Evolutionary conservation across 768 basidiomycete species (phyloP), one percentile per base, ranked within the genome.

Genomic region (Mycena floridula): DNA sequence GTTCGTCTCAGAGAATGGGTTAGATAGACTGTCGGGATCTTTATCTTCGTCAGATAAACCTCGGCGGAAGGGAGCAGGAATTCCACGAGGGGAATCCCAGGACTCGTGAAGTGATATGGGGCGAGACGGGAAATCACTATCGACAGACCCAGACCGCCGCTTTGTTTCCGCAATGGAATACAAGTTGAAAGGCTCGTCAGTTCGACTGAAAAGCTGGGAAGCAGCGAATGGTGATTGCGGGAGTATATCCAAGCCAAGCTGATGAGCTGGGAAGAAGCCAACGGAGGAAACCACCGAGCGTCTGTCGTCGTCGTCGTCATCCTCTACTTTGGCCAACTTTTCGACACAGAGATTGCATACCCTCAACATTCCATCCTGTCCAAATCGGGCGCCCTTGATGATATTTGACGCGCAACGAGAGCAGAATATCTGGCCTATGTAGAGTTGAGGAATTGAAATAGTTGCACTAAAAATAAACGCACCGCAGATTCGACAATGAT

Each of bases 401-500:
- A 96, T 87, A 55, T 96, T 95, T 24, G 92, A 94, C 2, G 96
- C 93, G 62, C 96, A 99, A 7, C 92, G 81, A 25, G 90, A 91
- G 63, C 96, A 99, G 60, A 97, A 99, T 60, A 99, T 94, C 63
- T 96, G 94, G 25, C 94, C 94, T 87, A 38, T 48, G 25, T 43
- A 38, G 22, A 22, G 21, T n/a, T 38, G 18, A 44, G 24, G 27
- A 21, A 24, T n/a, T 36, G 3, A 25, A 43, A 40, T 16, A 38
- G 27, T 9, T 37, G 26, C 42, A 47, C 35, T 42, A 37, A 22
- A 40, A 40, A 42, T 15, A 36, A 27, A 64, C 76, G 45, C 57
- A 86, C 92, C 92, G 58, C 96, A 98, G 62, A 98, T 92, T 11
- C 96, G 81, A 65, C 96, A 99, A 59, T 99, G 96, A 56, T 99